Evolutionary conservation across 768 basidiomycete genomes (phyloP).

Genomic region (Krasilnikovozyma curviuscula): DNA sequence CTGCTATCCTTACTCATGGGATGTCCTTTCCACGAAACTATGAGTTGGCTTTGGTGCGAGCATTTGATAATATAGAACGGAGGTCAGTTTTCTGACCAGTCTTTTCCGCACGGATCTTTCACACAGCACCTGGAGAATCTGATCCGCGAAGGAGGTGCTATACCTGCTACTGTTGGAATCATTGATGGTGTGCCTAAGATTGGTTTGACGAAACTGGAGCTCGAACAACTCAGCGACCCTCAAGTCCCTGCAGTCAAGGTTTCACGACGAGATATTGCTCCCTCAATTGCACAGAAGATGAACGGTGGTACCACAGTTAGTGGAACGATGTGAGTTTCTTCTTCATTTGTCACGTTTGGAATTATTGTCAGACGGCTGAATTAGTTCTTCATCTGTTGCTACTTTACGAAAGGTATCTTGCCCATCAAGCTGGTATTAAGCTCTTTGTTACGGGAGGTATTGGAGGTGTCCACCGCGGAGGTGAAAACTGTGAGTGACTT

Average conservation of each 20-base stretch:
- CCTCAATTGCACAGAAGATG: conserved; percentile 15
- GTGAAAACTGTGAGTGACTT: conserved; percentile 39
- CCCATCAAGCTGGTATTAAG: conserved; percentile 64
- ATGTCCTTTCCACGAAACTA: neutral
- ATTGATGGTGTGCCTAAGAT: conserved; percentile 69
- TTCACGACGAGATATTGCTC: conserved; percentile 20
- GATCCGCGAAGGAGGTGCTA: conserved; percentile 51
- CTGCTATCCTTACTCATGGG: conserved; percentile 76
- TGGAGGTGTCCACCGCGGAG: conserved; percentile 68
- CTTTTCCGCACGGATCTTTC: conserved; percentile 19
- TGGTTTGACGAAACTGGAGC: conserved; percentile 45
- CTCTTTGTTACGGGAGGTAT: conserved; percentile 71
- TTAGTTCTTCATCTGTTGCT: neutral
- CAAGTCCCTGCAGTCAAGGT: conserved; percentile 23
- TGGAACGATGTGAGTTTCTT: conserved; percentile 26
- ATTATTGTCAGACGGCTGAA: neutral
- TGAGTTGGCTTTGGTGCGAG: no score
- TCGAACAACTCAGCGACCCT: conserved; percentile 47
- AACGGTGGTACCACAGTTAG: conserved; percentile 51
- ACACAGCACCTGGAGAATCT: conserved; percentile 52
- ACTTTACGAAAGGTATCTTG: conserved; percentile 15
- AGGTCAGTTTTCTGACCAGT: neutral
- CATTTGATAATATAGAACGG: neutral
- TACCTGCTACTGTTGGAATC: conserved; percentile 80
- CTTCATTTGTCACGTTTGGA: neutral